phyloP scores from a whole-genome alignment of 148 eudicot species.

The Vaccinium vitisidaea region DNA sequence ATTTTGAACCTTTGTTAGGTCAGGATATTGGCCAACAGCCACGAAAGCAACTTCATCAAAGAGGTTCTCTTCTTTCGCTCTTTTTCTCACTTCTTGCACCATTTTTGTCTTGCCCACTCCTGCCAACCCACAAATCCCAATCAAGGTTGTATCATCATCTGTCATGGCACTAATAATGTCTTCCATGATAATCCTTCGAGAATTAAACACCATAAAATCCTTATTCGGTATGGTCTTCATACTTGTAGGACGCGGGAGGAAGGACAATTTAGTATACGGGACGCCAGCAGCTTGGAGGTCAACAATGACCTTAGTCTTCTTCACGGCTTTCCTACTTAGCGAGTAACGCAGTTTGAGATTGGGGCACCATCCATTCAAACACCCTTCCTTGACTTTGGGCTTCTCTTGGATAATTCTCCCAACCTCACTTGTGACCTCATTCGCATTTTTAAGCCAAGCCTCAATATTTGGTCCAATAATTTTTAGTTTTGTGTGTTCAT shows the following conservation, averaged over 20 bases:
- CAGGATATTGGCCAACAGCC: neutral
- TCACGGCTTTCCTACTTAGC: neutral
- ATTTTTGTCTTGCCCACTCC: neutral
- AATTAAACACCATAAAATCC: neutral
- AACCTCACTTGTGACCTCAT: neutral
- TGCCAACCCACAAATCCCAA: neutral
- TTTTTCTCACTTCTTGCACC: neutral
- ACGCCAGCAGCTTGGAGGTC: neutral
- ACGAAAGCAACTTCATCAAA: neutral
- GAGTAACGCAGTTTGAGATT: neutral
- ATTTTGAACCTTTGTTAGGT: neutral
- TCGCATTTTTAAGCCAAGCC: neutral
- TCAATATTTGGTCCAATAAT: neutral
- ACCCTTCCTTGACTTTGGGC: neutral
- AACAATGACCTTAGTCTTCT: neutral
- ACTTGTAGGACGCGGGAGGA: neutral
- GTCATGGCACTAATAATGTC: neutral
- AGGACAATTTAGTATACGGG: neutral
- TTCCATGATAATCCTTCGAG: neutral
- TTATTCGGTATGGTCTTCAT: neutral
- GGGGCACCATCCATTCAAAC: neutral
- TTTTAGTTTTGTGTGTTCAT: constrained; percentile 29
- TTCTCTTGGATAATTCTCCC: neutral
- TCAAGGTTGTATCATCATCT: neutral
- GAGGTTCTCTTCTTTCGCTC: neutral